These are phyloP conservation scores for Tricholoma hemisulphureum DNA, from an alignment of 768 basidiomycete species.

Conservation along the genomic window DNA sequence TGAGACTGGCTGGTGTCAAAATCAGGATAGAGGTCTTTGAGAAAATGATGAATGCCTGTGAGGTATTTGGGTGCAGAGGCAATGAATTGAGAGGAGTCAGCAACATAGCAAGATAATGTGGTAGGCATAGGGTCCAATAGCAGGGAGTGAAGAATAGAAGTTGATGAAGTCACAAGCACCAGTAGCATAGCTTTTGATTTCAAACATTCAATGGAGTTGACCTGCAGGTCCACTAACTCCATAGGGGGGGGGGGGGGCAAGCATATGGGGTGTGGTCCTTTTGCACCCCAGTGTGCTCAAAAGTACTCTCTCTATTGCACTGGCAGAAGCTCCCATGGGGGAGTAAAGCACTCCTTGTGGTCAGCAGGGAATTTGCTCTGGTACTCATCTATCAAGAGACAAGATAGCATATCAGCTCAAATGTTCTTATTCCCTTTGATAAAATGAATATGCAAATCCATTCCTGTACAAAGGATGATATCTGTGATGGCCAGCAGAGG, in stretches of 20 bases:
- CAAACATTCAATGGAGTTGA: slow-evolving; percentile 19
- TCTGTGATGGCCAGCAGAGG: background rate
- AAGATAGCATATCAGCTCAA: slow-evolving; percentile 16
- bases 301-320: slow-evolving; percentile 20
- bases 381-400: slow-evolving; percentile 16
- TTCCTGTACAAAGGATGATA: slow-evolving; percentile 12
- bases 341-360: slow-evolving; percentile 16
- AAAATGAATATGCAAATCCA: slow-evolving; percentile 15
- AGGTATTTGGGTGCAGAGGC: slow-evolving; percentile 18
- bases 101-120: slow-evolving; percentile 17
- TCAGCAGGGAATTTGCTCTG: slow-evolving; percentile 12
- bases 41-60: slow-evolving; percentile 3
- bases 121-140: slow-evolving; percentile 19
- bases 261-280: background rate
- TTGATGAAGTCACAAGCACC: slow-evolving; percentile 20
- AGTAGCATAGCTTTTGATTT: slow-evolving; percentile 16
- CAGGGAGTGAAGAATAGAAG: slow-evolving; percentile 14
- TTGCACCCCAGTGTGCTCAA: slow-evolving; percentile 14
- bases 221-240: slow-evolving; percentile 13
- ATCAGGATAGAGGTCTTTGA: background rate
- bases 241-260: slow-evolving; percentile 15
- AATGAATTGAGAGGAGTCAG: slow-evolving; percentile 16
- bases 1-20: background rate
- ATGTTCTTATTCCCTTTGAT: slow-evolving; percentile 17
- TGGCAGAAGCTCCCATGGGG: slow-evolving; percentile 18